Conservation (phyloP, 1,139 yeast genomes). For the Scheffersomyces quercinus region DNA sequence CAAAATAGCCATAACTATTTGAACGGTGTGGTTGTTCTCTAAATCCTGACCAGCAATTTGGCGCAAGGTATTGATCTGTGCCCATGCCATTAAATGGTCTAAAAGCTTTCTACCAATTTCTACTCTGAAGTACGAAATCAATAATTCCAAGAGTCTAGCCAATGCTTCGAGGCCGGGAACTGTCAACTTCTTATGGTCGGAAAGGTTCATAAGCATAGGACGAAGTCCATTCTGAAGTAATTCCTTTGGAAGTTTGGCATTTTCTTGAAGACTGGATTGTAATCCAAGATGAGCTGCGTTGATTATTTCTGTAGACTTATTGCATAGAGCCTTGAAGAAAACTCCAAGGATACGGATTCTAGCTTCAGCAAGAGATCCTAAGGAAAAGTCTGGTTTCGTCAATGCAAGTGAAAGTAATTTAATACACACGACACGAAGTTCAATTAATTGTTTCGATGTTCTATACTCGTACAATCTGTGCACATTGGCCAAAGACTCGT, state of each 20-base stretch:
- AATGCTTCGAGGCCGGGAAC: constrained; percentile 90
- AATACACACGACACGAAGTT: constrained; percentile 86
- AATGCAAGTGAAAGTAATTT: constrained; percentile 79
- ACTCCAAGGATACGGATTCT: constrained; percentile 88
- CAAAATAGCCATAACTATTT: constrained; percentile 85
- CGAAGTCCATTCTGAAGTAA: constrained; percentile 88
- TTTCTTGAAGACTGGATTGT: constrained; percentile 79
- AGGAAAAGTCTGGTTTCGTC: constrained; percentile 74
- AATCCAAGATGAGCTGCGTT: constrained; percentile 92
- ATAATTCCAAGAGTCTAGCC: constrained; percentile 78
- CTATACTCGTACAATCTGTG: constrained; percentile 83
- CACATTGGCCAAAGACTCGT: constrained; percentile 86
- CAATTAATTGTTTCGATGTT: constrained; percentile 84
- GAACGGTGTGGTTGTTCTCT: constrained; percentile 77
- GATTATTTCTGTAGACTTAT: constrained; percentile 82
- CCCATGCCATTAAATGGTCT: constrained; percentile 97
- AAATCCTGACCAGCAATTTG: constrained; percentile 72
- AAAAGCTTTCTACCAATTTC: constrained; percentile 92
- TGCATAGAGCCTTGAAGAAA: constrained; percentile 89
- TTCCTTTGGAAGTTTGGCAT: constrained; percentile 89
- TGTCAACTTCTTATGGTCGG: constrained; percentile 88
- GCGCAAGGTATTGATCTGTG: constrained; percentile 76
- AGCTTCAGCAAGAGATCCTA: constrained; percentile 78
- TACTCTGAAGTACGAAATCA: constrained; percentile 91
- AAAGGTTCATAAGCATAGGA: constrained; percentile 92